Evolutionary conservation across 225 moss, liverwort and hornwort species (phyloP).

Genomic region (Pseudisothecium myosuroides): DNA sequence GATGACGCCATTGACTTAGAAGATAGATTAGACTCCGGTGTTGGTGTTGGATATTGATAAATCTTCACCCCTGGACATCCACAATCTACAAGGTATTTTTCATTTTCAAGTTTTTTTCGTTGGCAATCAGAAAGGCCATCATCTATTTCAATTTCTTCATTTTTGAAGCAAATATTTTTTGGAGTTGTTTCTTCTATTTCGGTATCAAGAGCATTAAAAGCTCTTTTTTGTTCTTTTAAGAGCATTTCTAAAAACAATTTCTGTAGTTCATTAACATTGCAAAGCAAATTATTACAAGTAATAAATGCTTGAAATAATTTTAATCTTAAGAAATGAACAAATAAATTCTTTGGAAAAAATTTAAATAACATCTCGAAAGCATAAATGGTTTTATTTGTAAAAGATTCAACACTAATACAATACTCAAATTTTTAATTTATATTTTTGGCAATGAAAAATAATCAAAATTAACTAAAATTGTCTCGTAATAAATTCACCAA

Average conservation of each 20-base stretch:
- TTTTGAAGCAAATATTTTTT: background rate
- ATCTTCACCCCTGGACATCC: conserved; percentile 9
- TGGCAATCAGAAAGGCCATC: background rate
- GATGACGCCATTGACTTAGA: background rate
- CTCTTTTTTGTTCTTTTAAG: background rate
- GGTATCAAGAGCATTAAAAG: background rate
- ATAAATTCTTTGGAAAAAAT: background rate
- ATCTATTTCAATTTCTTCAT: background rate
- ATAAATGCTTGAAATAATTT: background rate
- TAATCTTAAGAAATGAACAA: background rate
- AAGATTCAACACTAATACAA: background rate
- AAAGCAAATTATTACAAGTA: background rate
- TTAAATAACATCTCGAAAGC: too few relatives aligned
- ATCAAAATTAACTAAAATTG: background rate
- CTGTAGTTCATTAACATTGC: background rate
- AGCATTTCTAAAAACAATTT: conserved; percentile 24
- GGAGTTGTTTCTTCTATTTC: background rate
- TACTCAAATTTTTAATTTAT: background rate
- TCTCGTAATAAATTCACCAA: background rate
- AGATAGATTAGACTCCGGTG: background rate
- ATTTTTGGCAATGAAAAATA: background rate
- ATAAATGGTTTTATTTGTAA: background rate
- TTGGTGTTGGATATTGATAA: background rate
- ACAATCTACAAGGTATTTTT: conserved; percentile 28
- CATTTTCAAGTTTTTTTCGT: background rate